phyloP scores from a whole-genome alignment of 441 rosid species.

The Erodium texanum region DNA sequence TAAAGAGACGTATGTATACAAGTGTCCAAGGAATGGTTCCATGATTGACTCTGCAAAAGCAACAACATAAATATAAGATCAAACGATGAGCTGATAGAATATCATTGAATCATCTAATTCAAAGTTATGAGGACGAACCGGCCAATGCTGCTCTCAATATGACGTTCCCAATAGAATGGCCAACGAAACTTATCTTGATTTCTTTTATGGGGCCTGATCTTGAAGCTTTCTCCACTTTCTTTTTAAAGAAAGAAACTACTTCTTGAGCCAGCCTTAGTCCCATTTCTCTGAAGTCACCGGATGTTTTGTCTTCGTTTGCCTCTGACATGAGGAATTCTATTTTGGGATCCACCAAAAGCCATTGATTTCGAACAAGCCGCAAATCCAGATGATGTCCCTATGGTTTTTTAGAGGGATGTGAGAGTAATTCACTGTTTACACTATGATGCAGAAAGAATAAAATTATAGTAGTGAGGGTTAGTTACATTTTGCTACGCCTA shows the following conservation, averaged over 20 bases:
- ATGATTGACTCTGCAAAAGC: slow-evolving; percentile 51
- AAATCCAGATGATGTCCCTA: slow-evolving; percentile 94
- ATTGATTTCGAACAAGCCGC: slow-evolving; percentile 82
- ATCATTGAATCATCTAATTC: not conserved
- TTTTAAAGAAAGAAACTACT: slow-evolving; percentile 63
- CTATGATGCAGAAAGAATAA: not conserved
- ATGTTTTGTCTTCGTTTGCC: slow-evolving; percentile 75
- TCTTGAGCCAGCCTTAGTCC: slow-evolving; percentile 80
- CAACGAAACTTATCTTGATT: slow-evolving; percentile 84
- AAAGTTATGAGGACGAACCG: slow-evolving; percentile 36
- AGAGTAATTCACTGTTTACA: slow-evolving; percentile 6
- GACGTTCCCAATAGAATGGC: slow-evolving; percentile 89
- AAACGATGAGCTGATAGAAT: slow-evolving; percentile 15
- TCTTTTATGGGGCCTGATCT: slow-evolving; percentile 46
- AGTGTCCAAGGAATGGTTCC: slow-evolving; percentile 67
- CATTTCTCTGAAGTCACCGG: slow-evolving; percentile 91
- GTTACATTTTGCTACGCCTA: too few relatives aligned
- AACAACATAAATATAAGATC: slow-evolving; percentile 10
- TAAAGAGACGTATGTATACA: slow-evolving; percentile 65
- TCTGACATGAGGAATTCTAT: slow-evolving; percentile 89
- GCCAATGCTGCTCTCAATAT: slow-evolving; percentile 77
- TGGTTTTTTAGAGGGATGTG: slow-evolving; percentile 12
- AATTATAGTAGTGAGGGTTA: too few relatives aligned
- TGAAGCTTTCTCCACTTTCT: slow-evolving; percentile 64
- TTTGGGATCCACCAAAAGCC: slow-evolving; percentile 91